phyloP scores from a whole-genome alignment of 1,284 basidiomycete species.

The Termitomyces sp. region DNA sequence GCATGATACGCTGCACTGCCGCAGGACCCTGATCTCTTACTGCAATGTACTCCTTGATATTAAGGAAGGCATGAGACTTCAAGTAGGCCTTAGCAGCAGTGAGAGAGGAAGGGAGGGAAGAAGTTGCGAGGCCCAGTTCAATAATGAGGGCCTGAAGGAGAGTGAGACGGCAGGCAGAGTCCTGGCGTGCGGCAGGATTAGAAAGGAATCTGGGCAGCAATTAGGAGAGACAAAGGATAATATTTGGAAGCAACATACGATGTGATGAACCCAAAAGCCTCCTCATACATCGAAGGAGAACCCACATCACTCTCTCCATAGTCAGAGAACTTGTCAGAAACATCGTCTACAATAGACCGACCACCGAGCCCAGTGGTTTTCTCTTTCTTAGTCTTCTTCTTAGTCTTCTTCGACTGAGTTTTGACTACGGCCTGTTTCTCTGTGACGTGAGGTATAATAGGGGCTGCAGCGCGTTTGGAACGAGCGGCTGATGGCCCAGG shows the following conservation, averaged over 20 bases:
- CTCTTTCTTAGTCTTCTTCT: constrained; percentile 18
- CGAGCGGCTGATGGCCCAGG: constrained; percentile 8
- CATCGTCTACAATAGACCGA: constrained; percentile 48
- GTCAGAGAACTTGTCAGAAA: constrained; percentile 42
- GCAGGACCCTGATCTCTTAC: constrained; percentile 56
- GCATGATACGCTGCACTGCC: constrained; percentile 57
- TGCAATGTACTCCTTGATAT: constrained; percentile 68
- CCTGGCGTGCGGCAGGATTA: constrained; percentile 42
- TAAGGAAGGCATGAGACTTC: constrained; percentile 62
- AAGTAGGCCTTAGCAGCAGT: constrained; percentile 57
- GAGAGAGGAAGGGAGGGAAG: constrained; percentile 51
- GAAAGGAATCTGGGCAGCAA: constrained; percentile 43
- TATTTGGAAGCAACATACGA: constrained; percentile 32
- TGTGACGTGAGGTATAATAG: background rate
- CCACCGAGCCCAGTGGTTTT: constrained; percentile 26
- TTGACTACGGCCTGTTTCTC: constrained; percentile 3
- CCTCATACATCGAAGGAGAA: constrained; percentile 39
- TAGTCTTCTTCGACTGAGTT: constrained; percentile 15
- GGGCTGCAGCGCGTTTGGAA: background rate
- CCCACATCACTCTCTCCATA: constrained; percentile 22
- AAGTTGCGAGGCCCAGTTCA: constrained; percentile 48
- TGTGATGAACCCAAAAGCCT: constrained; percentile 50
- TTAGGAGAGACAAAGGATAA: background rate
- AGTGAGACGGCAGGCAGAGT: constrained; percentile 40
- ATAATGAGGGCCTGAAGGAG: constrained; percentile 52